phyloP scores from a whole-genome alignment of 371 early-diverging fungal species.

The Mucor indicus region DNA sequence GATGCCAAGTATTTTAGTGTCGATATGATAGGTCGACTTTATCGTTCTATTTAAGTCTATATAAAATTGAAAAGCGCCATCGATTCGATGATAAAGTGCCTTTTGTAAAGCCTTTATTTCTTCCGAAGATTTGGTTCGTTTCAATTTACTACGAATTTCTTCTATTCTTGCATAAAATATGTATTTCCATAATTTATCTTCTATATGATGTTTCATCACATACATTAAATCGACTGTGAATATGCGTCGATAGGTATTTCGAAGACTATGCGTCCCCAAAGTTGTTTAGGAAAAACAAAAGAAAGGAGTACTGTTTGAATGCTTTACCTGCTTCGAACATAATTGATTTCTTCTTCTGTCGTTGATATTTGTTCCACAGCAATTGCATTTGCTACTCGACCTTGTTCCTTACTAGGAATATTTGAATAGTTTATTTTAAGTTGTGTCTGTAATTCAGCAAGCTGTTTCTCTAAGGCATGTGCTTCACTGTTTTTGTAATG shows the following conservation, averaged over 20 bases:
- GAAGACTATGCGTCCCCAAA: conserved; percentile 35
- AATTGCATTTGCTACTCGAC: conserved; percentile 27
- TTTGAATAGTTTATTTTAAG: conserved; percentile 36
- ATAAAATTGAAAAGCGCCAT: conserved; percentile 40
- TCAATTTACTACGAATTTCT: conserved; percentile 29
- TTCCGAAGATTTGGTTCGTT: not conserved
- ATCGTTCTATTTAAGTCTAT: conserved; percentile 35
- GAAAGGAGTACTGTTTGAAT: not conserved
- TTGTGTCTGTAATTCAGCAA: conserved; percentile 40
- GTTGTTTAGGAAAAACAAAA: not conserved
- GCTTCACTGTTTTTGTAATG: conserved; percentile 31
- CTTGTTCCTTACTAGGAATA: conserved; percentile 36
- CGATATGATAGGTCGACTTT: conserved; percentile 29
- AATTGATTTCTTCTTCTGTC: conserved; percentile 46
- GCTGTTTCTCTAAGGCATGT: conserved; percentile 46
- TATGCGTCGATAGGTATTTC: conserved; percentile 33
- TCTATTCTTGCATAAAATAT: conserved; percentile 48
- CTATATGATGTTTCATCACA: conserved; percentile 35
- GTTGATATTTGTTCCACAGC: conserved; percentile 39
- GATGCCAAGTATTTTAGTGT: conserved; percentile 39
- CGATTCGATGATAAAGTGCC: conserved; percentile 24
- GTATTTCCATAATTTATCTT: conserved; percentile 48
- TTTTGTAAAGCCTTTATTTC: conserved; percentile 16
- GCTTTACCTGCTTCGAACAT: conserved; percentile 42
- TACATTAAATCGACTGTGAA: conserved; percentile 27